Evolutionary conservation across 306 rosid species (phyloP), one percentile per base, ranked within the genome.

Genomic region (Gynostemma pentaphyllum): DNA sequence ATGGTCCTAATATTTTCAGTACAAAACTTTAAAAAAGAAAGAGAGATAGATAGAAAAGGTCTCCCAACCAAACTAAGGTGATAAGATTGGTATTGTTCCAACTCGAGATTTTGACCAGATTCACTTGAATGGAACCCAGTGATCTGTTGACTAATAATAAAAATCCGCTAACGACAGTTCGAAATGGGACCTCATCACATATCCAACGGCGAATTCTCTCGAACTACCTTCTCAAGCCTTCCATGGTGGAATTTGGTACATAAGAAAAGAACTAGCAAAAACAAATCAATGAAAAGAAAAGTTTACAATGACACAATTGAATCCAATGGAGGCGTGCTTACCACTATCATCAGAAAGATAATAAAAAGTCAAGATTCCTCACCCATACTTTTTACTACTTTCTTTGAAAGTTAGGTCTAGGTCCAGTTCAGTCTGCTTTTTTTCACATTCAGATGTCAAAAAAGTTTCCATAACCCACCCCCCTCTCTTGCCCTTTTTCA

Each of bases 291-390:
- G 27, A 14, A 61, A 13, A 57, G 45, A 18, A 36, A 23, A 18
- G 65, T 39, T 60, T 21, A 19, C 12, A 24, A 15, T 41, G 66
- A 61, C 50, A 61, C 39, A 61, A 61, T n/a, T n/a, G n/a, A 7
- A 3, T 32, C 7, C 37, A 3, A 2, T 7, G 3, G 3, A 2
- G 37, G 37, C 37, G 7, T 32, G 66, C 66, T 41, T 40, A 61
- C 50, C 22, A 14, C 13, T 21, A 23, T 37, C 50, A 61, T 37
- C 66, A 41, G 32, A 61, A 40, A 60, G 66, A 28, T 39, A 74
- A 66, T 81, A 75, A 74, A 79, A 74, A 64, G 78, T 82, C 81
- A 82, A 79, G 89, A 90, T 84, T 90, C 97, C 85, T 72, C 75
- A 40, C 82, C 78, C 82, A 62, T 71, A n/a, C 74, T 79, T 76